phyloP scores from a whole-genome alignment of 495 filamentous ascomycete species.

The Penicillium paxilli region DNA sequence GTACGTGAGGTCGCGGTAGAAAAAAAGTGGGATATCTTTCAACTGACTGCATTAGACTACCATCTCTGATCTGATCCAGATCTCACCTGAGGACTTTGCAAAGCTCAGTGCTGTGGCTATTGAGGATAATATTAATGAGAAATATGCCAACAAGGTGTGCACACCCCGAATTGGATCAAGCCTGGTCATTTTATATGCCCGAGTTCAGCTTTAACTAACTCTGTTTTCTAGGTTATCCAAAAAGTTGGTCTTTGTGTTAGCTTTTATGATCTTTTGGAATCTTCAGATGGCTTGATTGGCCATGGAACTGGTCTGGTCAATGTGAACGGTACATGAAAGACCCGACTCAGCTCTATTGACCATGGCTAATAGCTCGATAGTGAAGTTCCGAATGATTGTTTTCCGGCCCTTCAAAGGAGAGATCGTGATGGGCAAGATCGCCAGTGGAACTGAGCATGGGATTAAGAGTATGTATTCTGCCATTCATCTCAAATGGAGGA shows the following conservation, averaged over 20 bases:
- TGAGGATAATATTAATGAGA: slow-evolving; percentile 91
- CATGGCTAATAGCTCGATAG: slow-evolving; percentile 38
- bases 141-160: slow-evolving; percentile 87
- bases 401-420: slow-evolving; percentile 95
- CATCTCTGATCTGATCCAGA: slow-evolving; percentile 88
- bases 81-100: slow-evolving; percentile 79
- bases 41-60: slow-evolving; percentile 50
- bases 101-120: slow-evolving; percentile 76
- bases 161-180: neutral
- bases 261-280: slow-evolving; percentile 80
- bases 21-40: slow-evolving; percentile 4
- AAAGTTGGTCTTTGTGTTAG: slow-evolving; percentile 91
- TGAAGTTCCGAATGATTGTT: slow-evolving; percentile 89
- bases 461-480: slow-evolving; percentile 67
- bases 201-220: neutral
- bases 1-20: slow-evolving; percentile 30
- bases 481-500: too few relatives aligned
- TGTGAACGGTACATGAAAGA: slow-evolving; percentile 68
- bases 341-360: neutral
- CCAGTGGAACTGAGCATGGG: slow-evolving; percentile 64
- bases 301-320: slow-evolving; percentile 87
- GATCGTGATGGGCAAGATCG: slow-evolving; percentile 79
- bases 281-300: slow-evolving; percentile 89
- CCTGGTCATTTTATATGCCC: neutral
- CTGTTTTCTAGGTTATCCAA: slow-evolving; percentile 53